Percentiles rank a stretch among this genome's conserved stretches.
Evolutionary conservation across 495 filamentous ascomycete species (phyloP).

Genomic region (Podospora tetraspora): DNA sequence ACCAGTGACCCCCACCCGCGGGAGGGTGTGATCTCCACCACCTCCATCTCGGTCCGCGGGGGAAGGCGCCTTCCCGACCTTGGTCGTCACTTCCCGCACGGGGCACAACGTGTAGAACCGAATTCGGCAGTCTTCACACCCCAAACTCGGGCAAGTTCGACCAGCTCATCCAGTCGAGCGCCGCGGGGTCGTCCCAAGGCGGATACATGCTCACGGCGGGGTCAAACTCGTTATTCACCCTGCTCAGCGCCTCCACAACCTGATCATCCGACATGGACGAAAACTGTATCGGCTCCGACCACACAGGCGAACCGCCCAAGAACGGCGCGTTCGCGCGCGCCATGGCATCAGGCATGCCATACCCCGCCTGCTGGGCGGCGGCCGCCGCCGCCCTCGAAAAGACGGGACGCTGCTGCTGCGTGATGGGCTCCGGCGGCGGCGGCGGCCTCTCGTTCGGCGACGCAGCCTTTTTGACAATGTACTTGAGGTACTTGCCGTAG

Average conservation of each 20-base stretch:
- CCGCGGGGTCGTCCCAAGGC: constrained; percentile 51
- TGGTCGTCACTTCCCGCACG: constrained; percentile 4
- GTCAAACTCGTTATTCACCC: constrained; percentile 52
- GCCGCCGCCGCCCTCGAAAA: neutral
- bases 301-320: constrained; percentile 28
- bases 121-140: constrained; percentile 11
- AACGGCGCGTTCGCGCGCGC: constrained; percentile 10
- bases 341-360: constrained; percentile 18
- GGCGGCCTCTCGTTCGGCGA: constrained; percentile 1
- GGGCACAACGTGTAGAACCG: neutral
- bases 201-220: constrained; percentile 42
- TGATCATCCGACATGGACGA: constrained; percentile 64
- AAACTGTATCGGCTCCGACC: constrained; percentile 56
- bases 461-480: constrained; percentile 46
- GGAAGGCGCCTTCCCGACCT: neutral
- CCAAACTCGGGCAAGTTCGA: constrained; percentile 42
- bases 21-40: too few relatives aligned
- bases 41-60: neutral
- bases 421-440: neutral
- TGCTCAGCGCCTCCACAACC: constrained; percentile 57
- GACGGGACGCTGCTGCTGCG: neutral
- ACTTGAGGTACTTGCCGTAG: constrained; percentile 57
- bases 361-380: constrained; percentile 5
- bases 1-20: too few relatives aligned
- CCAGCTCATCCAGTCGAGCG: constrained; percentile 58